Evolutionary conservation across 2,329 filamentous ascomycete genomes (phyloP), one percentile per base, ranked within the genome.

Genomic region (Fusarium dimerum): DNA sequence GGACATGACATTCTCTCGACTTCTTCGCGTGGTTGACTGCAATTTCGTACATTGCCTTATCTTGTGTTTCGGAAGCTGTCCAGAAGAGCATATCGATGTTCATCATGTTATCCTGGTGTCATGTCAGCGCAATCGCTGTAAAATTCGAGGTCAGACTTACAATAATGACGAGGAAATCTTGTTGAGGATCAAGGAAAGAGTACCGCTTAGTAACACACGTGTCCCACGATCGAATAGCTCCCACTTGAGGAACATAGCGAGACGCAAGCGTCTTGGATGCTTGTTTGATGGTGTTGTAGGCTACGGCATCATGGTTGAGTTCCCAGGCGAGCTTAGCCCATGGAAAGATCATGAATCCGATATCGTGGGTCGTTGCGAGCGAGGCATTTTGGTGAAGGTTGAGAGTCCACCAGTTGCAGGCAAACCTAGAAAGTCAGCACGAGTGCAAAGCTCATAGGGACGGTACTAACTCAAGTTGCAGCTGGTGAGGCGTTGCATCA

Each of bases 281-380:
- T 6, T 70, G 73, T 2, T 76, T 54, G 7, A 80, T 68, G 11
- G 71, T 70, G 1, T 72, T 60, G 1, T 78, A 57, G 26, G 74
- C 76, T 18, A 67, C 50, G 3, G 55, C 43, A 40, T 77, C 72
- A 0, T 71, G 68, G 0, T 72, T 69, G 6, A 80, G 65, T 38
- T 80, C 76, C 75, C 77, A 82, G 5, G 76, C 71, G 13, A 74
- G 73, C 38, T 75, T 76, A 47, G 79, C 67, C 1, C 75, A 75
- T 0, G 78, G 78, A 18, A 77, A 73, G 4, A 82, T 76, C 57
- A 82, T 81, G 56, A 82, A 82, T 0, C 76, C 77, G 67, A 83
- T 73, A 45, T 82, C 79, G 49, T 82, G 80, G 0, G 79, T 82
- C 32, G 32, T 36, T 11, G 32, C 32, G 32, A 36, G 32, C 32